These are phyloP conservation scores for Alliaria petiolata DNA, from an alignment of 345 rosid genomes.

Conservation along the genomic window DNA sequence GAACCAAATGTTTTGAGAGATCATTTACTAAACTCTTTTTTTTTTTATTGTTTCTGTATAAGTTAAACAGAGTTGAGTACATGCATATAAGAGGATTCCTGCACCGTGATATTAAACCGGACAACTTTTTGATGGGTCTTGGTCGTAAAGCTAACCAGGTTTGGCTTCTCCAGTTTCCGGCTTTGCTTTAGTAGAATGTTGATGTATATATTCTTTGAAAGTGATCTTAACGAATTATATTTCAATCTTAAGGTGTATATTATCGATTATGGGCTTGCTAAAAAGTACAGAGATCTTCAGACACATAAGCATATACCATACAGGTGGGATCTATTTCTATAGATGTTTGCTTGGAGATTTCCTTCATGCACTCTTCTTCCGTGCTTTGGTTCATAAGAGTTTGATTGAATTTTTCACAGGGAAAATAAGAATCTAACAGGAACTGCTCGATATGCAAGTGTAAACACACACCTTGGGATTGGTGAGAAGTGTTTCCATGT, in stretches of 20 bases:
- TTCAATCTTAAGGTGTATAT: conserved; percentile 50
- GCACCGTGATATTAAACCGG: conserved; percentile 94
- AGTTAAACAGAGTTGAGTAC: conserved; percentile 87
- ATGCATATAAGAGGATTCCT: conserved; percentile 89
- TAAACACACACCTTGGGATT: conserved; percentile 92
- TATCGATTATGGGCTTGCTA: conserved; percentile 88
- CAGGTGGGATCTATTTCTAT: conserved; percentile 33
- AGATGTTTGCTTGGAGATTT: background rate
- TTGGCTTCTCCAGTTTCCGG: background rate
- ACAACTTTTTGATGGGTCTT: conserved; percentile 87
- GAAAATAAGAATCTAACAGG: conserved; percentile 92
- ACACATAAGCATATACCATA: conserved; percentile 88
- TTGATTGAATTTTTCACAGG: conserved; percentile 35
- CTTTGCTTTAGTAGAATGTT: background rate
- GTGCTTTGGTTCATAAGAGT: conserved; percentile 6
- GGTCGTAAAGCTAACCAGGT: conserved; percentile 97
- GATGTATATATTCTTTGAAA: background rate
- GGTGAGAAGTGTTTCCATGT: conserved; percentile 39
- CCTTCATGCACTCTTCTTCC: background rate
- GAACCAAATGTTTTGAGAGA: background rate
- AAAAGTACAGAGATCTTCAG: conserved; percentile 82
- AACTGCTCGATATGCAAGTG: conserved; percentile 95
- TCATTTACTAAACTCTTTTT: background rate
- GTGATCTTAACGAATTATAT: background rate
- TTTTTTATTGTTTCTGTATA: background rate